Evolutionary conservation across 768 basidiomycete species (phyloP), one percentile per base, ranked within the genome.

Genomic region (Leucocoprinus sp.): DNA sequence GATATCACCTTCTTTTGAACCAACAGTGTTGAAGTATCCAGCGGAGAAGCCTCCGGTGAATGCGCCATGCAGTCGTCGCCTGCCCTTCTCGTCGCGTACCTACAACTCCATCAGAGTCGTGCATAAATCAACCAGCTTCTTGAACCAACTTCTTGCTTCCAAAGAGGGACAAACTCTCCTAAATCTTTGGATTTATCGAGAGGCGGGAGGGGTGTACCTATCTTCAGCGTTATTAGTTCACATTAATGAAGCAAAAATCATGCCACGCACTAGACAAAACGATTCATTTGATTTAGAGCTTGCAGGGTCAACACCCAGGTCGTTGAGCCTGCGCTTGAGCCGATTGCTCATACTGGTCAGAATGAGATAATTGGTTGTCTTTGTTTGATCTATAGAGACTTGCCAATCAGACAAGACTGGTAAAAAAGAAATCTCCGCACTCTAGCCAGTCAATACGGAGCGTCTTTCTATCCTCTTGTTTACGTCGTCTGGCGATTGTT

Each of bases 21-120:
- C 96, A 28, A 95, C 95, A 1, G 84, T 76, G 62, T 98, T 98
- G 70, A 84, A 97, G 66, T 97, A 97, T 0, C 95, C 95, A 21
- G 96, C 96, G 44, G 88, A 92, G 72, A 92, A 99, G 8, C 96
- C 96, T 18, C 96, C 96, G 0, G 93, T 97, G 67, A 98, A 99
- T 3, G 96, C 96, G 2, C 96, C 96, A 60, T 99, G 96, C n/a
- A 99, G 68, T 46, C 96, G 70, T 52, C 91, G 69, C 36, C 95
- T 76, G 24, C 93, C 92, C 58, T 96, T 80, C 64, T 98, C 93
- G 66, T 98, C 93, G 54, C 86, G 74, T 8, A 92, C 90, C 86
- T 92, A 39, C 39, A 14, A 22, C 12, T 11, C 6, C 9, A 9
- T 26, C 1, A 26, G 8, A n/a, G 4, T 28, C 8, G 7, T 17